Percentiles rank a stretch among this genome's conserved stretches.
These are phyloP conservation scores for Parachlorella kessleri DNA, from an alignment of 139 green algal genomes.

Conservation along the genomic window DNA sequence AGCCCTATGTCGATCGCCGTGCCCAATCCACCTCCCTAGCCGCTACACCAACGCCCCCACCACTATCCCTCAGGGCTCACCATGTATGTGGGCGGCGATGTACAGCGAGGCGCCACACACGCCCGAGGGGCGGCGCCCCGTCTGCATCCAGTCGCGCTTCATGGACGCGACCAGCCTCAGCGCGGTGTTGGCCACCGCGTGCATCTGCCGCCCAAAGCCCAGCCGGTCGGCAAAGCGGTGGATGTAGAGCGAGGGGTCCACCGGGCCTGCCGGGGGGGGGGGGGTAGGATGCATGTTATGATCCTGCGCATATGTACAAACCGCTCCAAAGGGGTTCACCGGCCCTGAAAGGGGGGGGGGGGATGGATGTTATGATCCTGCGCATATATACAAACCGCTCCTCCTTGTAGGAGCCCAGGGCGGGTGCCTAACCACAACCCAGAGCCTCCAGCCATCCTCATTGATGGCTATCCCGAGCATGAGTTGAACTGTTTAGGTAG, in stretches of 20 bases:
- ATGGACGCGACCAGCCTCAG: constrained; percentile 92
- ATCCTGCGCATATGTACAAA: no score
- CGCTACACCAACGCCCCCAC: background rate
- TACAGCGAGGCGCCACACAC: constrained; percentile 96
- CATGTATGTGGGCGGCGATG: constrained; percentile 92
- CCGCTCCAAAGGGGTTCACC: no score
- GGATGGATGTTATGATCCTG: no score
- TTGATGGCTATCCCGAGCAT: no score
- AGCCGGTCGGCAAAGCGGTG: constrained; percentile 89
- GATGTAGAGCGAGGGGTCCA: constrained; percentile 97
- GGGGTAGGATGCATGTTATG: background rate
- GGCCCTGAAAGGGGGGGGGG: no score
- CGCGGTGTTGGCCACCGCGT: constrained; percentile 78
- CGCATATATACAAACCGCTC: no score
- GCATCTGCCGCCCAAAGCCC: constrained; percentile 19
- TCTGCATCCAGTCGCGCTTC: constrained; percentile 99
- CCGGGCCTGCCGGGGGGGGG: constrained; percentile 58
- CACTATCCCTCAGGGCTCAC: constrained; percentile 34
- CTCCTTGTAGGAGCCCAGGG: no score
- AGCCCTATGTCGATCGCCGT: no score
- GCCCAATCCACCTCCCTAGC: background rate
- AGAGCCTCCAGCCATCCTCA: no score
- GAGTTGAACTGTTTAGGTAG: no score
- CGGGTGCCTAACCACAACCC: no score
- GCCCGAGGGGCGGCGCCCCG: constrained; percentile 84